These are phyloP conservation scores for Calonectria naviculata DNA, from an alignment of 2,329 filamentous ascomycete genomes.

Conservation along the genomic window DNA sequence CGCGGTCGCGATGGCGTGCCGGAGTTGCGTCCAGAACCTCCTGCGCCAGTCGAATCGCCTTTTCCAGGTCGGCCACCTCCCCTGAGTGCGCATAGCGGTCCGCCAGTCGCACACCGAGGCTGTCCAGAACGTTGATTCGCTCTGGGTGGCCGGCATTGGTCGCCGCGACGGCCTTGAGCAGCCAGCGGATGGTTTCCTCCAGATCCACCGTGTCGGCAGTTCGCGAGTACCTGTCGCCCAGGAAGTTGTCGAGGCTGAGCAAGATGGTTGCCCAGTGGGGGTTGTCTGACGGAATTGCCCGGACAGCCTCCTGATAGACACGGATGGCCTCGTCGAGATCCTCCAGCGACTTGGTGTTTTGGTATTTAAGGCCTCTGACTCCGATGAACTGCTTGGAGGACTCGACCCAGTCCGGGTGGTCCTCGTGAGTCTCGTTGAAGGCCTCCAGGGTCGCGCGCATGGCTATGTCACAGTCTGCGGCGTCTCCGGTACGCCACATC, in stretches of 20 bases:
- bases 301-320: background rate
- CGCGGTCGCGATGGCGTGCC: background rate
- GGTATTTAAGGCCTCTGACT: background rate
- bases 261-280: background rate
- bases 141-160: background rate
- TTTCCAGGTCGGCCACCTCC: background rate
- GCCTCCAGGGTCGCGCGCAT: background rate
- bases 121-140: background rate
- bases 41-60: background rate
- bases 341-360: background rate
- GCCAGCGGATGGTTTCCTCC: background rate
- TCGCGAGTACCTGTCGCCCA: background rate
- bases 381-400: background rate
- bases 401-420: background rate
- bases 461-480: background rate
- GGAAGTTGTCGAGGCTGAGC: background rate
- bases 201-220: background rate
- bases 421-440: background rate
- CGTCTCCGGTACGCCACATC: background rate
- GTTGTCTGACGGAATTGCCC: background rate
- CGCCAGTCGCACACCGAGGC: background rate
- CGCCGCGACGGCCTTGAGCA: background rate
- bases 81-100: background rate
- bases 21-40: background rate
- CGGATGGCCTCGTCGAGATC: slow-evolving; percentile 1